These are phyloP conservation scores for Huntiella moniliformis DNA, from an alignment of 2,329 filamentous ascomycete species.

Conservation along the genomic window DNA sequence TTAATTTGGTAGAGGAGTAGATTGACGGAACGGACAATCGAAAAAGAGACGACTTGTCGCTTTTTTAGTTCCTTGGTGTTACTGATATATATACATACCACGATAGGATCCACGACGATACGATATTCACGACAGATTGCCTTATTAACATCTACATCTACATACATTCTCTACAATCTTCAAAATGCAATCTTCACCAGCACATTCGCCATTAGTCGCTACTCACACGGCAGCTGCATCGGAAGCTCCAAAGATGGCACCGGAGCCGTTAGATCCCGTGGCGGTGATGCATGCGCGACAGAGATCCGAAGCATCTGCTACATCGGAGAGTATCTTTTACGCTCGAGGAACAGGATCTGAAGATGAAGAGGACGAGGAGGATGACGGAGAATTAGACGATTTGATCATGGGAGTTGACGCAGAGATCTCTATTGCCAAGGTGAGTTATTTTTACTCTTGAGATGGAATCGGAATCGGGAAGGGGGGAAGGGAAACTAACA, in stretches of 20 bases:
- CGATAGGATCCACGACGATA: too few species aligned
- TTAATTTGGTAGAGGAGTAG: too few species aligned
- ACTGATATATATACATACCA: too few species aligned
- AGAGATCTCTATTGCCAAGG: too few species aligned
- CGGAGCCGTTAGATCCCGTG: not conserved
- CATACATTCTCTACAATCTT: not conserved
- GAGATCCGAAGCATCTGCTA: not conserved
- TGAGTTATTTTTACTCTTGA: too few species aligned
- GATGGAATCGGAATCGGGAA: too few species aligned
- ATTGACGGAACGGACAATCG: too few species aligned
- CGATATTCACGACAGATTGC: too few species aligned
- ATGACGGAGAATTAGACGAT: not conserved
- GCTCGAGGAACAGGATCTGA: not conserved
- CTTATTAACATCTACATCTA: too few species aligned
- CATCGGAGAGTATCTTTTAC: not conserved
- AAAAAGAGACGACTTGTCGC: too few species aligned
- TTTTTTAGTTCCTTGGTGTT: too few species aligned
- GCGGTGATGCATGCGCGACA: constrained; percentile 1
- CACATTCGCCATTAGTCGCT: not conserved
- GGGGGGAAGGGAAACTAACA: too few species aligned
- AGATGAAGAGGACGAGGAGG: not conserved
- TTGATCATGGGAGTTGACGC: not conserved
- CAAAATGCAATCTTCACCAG: not conserved
- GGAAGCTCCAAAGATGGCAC: not conserved
- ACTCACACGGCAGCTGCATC: not conserved